Base-by-base conservation (phyloP, 164 flowering plant genomes). In the Houttuynia cordata region DNA sequence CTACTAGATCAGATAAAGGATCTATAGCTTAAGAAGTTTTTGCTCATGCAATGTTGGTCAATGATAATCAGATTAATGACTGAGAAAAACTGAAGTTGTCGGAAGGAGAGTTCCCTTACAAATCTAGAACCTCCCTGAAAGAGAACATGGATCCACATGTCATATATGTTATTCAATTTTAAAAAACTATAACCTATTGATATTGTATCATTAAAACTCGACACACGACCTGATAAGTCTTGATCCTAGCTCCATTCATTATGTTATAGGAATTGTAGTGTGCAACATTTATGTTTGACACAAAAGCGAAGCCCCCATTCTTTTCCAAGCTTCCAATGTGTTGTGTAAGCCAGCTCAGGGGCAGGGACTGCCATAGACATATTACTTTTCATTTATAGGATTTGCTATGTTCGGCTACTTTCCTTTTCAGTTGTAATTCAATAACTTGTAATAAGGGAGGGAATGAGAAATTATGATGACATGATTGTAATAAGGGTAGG, bases 271-370 rank as follows among this genome's bases (percentile, higher is more conserved):
- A 74, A 50, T 58, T 63, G 14, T 69, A 72, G 63, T 73, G 53
- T n/a, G 41, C 68, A 18, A 80, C 81, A n/a, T 40, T 49, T 65
- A 83, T 75, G 45, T 77, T 10, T 40, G 42, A 40, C 6, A 40
- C 42, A 6, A 6, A 10, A 40, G 8, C 10, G 6, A 10, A 6
- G 42, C 8, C 42, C 63, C 61, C 75, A 74, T 9, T 81, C 89
- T 57, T 61, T 4, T 84, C 84, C 51, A 83, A 61, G 72, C 89
- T 83, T 66, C 89, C n/a, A n/a, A n/a, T n/a, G n/a, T n/a, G n/a
- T n/a, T n/a, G n/a, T n/a, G n/a, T n/a, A n/a, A n/a, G n/a, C n/a
- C n/a, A n/a, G n/a, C n/a, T n/a, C n/a, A n/a, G n/a, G n/a, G n/a
- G n/a, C n/a, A n/a, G n/a, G n/a, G n/a, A n/a, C n/a, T n/a, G n/a